Conservation (phyloP, 225 moss, liverwort and hornwort genomes). For the Bryum argenteum region DNA sequence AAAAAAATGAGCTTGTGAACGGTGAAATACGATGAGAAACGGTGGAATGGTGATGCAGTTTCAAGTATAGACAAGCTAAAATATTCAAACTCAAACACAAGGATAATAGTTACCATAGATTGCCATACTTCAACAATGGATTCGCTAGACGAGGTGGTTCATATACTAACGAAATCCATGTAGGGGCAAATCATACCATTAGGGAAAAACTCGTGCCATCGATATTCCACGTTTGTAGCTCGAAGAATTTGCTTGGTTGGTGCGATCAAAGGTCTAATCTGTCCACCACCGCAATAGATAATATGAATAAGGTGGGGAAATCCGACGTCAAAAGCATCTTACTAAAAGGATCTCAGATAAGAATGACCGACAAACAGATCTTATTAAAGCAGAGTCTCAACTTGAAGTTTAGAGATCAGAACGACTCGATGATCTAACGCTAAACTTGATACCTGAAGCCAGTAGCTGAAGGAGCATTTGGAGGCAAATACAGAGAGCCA, state of each 20-base stretch:
- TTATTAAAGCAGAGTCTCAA: neutral
- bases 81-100: conserved; percentile 16
- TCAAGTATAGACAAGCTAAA: conserved; percentile 9
- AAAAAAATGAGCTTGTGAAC: neutral
- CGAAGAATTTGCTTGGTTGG: conserved; percentile 88
- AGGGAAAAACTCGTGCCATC: conserved; percentile 89
- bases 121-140: conserved; percentile 18
- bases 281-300: conserved; percentile 17
- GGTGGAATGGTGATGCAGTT: conserved; percentile 1
- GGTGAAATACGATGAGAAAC: conserved; percentile 1
- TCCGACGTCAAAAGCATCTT: conserved; percentile 11
- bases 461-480: conserved; percentile 94
- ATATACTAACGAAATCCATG: conserved; percentile 9
- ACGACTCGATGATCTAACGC: neutral
- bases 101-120: neutral
- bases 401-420: conserved; percentile 21
- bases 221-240: conserved; percentile 49
- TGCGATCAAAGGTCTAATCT: conserved; percentile 87
- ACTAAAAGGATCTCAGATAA: neutral
- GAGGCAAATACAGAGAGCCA: conserved; percentile 79
- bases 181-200: conserved; percentile 49
- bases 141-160: neutral
- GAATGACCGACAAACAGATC: conserved; percentile 1
- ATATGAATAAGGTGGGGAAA: conserved; percentile 15
- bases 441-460: conserved; percentile 71